These are phyloP conservation scores for Cercospora sp. DNA, from an alignment of 2,329 filamentous ascomycete genomes.

Conservation along the genomic window DNA sequence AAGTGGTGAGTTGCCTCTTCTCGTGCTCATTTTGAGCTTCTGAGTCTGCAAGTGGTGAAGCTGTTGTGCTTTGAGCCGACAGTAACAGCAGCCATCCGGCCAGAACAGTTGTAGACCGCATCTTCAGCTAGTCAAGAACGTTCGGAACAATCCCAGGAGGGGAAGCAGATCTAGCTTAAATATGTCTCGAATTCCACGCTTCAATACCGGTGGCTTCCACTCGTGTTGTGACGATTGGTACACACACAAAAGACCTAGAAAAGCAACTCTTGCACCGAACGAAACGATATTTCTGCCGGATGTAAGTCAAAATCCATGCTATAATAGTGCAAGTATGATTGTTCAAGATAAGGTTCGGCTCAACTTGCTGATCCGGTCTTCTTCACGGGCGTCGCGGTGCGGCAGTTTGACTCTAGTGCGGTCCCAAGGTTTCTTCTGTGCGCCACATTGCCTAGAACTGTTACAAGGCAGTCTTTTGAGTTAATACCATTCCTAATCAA, in stretches of 20 bases:
- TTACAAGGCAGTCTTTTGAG: background rate
- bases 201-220: background rate
- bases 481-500: background rate
- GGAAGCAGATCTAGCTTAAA: background rate
- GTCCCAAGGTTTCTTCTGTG: background rate
- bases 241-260: background rate
- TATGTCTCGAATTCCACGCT: background rate
- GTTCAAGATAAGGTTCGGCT: background rate
- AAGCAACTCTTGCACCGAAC: background rate
- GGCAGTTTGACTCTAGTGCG: background rate
- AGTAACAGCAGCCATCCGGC: background rate
- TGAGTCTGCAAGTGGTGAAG: background rate
- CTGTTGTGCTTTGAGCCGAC: background rate
- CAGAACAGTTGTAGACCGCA: background rate
- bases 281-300: background rate
- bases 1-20: constrained; percentile 8
- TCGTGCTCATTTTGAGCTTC: background rate
- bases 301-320: background rate
- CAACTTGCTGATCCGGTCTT: background rate
- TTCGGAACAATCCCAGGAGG: background rate
- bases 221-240: background rate
- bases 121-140: background rate
- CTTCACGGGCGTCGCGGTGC: background rate
- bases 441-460: background rate
- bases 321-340: background rate